A percentile compares a stretch with the other conserved stretches of the same genome.
Evolutionary conservation across 805 yeast species (phyloP).

Genomic region (Wickerhamomyces kurtzmanii): DNA sequence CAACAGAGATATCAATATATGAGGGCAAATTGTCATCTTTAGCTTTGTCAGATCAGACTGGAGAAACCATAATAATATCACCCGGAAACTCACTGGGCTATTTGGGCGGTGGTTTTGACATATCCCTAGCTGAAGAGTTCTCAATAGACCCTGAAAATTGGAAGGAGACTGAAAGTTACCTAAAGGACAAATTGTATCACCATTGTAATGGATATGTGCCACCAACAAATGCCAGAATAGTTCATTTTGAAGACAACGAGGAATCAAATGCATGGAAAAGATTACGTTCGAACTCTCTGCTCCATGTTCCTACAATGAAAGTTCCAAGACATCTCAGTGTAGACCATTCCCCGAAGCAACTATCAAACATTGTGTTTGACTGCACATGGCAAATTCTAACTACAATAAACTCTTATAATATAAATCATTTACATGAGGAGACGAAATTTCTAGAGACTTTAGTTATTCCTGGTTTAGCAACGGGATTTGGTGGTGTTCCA

Average conservation of each 20-base stretch:
- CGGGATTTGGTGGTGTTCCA: constrained; percentile 28
- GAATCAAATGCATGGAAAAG: constrained; percentile 20
- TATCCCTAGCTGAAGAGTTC: constrained; percentile 21
- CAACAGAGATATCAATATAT: too few species aligned
- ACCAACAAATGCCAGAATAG: constrained; percentile 16
- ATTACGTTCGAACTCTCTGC: constrained; percentile 18
- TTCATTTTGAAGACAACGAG: constrained; percentile 14
- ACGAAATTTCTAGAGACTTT: constrained; percentile 15
- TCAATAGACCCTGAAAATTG: constrained; percentile 4
- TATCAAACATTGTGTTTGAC: constrained; percentile 23
- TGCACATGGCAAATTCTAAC: constrained; percentile 25
- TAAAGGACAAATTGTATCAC: constrained; percentile 8
- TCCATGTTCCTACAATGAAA: constrained; percentile 31
- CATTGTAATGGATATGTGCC: constrained; percentile 20
- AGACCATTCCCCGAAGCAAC: constrained; percentile 2
- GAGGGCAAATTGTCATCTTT: too few species aligned
- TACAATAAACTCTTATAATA: constrained; percentile 7
- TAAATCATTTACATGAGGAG: constrained; percentile 2
- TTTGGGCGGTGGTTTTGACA: constrained; percentile 31
- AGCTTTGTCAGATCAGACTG: too few species aligned
- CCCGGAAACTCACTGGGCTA: constrained; percentile 31
- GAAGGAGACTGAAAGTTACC: constrained; percentile 13
- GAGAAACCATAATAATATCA: constrained; percentile 21
- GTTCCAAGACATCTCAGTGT: constrained; percentile 16
- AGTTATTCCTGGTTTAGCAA: constrained; percentile 27